Evolutionary conservation across 1,284 basidiomycete genomes (phyloP).

Genomic region (Cutaneotrichosporon curvatum): DNA sequence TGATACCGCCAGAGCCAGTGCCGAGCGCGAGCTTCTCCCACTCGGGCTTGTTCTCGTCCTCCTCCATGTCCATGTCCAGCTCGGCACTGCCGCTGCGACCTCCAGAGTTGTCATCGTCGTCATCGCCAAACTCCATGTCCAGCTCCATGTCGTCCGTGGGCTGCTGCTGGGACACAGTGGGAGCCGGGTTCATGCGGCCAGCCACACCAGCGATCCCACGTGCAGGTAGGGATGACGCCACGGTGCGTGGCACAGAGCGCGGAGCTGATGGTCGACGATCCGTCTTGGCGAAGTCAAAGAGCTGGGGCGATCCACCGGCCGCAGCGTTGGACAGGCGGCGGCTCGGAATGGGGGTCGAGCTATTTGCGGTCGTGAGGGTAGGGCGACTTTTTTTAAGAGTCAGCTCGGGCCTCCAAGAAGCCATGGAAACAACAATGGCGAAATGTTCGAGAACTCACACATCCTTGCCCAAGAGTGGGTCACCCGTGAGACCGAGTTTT

Average conservation of each 20-base stretch:
- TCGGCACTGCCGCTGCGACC: slow-evolving; percentile 21
- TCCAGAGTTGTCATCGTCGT: slow-evolving; percentile 18
- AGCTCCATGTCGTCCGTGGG: slow-evolving; percentile 38
- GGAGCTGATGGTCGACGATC: slow-evolving; percentile 26
- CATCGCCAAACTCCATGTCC: slow-evolving; percentile 37
- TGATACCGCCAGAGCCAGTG: slow-evolving; percentile 44
- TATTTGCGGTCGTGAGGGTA: slow-evolving; percentile 12
- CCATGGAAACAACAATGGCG: no score
- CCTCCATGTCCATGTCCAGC: slow-evolving; percentile 37
- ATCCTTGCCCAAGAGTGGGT: slow-evolving; percentile 9
- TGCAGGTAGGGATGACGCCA: slow-evolving; percentile 33
- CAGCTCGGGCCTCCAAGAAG: no score
- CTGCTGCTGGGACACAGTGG: slow-evolving; percentile 1
- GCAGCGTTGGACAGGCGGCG: slow-evolving; percentile 26
- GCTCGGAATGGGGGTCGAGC: slow-evolving; percentile 21
- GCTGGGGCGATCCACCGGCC: slow-evolving; percentile 23
- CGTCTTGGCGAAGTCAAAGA: slow-evolving; percentile 43
- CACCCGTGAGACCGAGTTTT: slow-evolving; percentile 37
- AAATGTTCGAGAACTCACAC: no score
- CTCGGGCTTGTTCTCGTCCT: slow-evolving; percentile 13
- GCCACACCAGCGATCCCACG: slow-evolving; percentile 16
- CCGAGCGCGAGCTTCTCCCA: slow-evolving; percentile 40
- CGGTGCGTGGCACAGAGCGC: slow-evolving; percentile 9
- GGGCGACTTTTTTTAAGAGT: no score
- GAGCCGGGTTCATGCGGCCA: slow-evolving; percentile 7